Base-by-base conservation (phyloP, 208 protist genomes). In the Crithidia sp. region DNA sequence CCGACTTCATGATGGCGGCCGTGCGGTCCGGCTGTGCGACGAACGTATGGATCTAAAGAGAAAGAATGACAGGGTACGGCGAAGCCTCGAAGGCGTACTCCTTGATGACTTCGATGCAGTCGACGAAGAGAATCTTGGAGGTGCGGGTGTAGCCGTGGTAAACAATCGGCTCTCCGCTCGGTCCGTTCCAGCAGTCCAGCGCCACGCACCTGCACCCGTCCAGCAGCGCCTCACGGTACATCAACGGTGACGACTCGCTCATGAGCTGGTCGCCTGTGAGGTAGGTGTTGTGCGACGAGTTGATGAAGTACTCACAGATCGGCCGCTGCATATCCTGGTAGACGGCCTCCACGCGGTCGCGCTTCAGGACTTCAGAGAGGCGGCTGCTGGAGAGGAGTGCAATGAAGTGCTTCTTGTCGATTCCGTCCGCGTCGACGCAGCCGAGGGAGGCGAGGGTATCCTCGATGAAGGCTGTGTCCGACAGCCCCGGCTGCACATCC, bases 281-380 rank as follows among this genome's bases (percentile, higher is more conserved):
- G 77, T 99, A 99, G 1, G 98, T 99, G 79, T 99, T 99, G 81
- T 99, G 97, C 9, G 93, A 98, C 12, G 93, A 93, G 67, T 89
- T 88, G 71, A 98, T 96, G 73, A 87, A 98, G 87, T 98, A 98
- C 44, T 90, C 55, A 19, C 72, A 78, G 47, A 99, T 80, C 39
- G 87, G 85, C 40, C 83, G 82, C 41, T 67, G 81, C 94, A 98
- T 98, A 82, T 92, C 81, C 9, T 94, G 79, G 59, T 80, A 85
- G 14, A 86, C 75, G 16, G 55, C 57, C 13, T 47, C 12, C 6
- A 62, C 17, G 37, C 77, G 76, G 14, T 74, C 56, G 7, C 41
- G 43, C 47, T 88, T 72, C 13, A 82, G 19, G 57, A 74, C 61
- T 49, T 16, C 75, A 59, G 45, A 68, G 56, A 81, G 83, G 17